These are phyloP conservation scores for Asterophora parasitica DNA, from an alignment of 768 basidiomycete genomes.

Conservation along the genomic window DNA sequence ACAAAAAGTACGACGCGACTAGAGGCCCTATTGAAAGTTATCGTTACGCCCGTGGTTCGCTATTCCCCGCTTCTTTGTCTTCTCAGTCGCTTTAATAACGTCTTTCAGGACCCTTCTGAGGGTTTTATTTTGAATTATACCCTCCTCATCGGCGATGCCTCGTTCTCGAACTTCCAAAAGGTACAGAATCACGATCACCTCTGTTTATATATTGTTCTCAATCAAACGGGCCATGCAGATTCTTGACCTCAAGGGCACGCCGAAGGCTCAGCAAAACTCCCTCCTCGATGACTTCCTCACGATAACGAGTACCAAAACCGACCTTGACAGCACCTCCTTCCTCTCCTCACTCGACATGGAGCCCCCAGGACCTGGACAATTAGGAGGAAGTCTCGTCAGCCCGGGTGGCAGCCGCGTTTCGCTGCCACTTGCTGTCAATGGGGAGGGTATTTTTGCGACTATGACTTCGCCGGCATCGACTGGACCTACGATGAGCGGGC, in stretches of 20 bases:
- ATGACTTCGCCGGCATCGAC: conserved; percentile 59
- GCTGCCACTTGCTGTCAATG: conserved; percentile 36
- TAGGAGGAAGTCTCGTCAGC: conserved; percentile 53
- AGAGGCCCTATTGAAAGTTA: conserved; percentile 92
- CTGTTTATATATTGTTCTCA: too few relatives aligned
- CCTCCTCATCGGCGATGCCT: conserved; percentile 88
- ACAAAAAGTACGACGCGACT: conserved; percentile 76
- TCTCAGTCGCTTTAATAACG: not conserved
- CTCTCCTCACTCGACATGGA: conserved; percentile 96
- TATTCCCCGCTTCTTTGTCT: not conserved
- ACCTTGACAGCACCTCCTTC: conserved; percentile 88
- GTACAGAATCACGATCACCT: conserved; percentile 31
- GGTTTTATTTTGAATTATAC: conserved; percentile 96
- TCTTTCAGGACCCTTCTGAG: conserved; percentile 75
- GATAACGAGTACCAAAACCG: conserved; percentile 87
- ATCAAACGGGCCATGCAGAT: conserved; percentile 45
- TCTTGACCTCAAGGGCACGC: conserved; percentile 90
- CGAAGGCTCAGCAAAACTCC: conserved; percentile 79
- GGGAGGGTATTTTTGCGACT: conserved; percentile 57
- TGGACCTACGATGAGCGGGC: conserved; percentile 46
- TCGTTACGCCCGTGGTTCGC: conserved; percentile 86
- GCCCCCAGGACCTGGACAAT: conserved; percentile 48
- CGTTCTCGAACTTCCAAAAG: conserved; percentile 98
- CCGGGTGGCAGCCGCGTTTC: conserved; percentile 61
- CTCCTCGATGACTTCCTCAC: conserved; percentile 90